Conservation (phyloP, 345 rosid genomes). For the Tarenaya hassleriana region DNA sequence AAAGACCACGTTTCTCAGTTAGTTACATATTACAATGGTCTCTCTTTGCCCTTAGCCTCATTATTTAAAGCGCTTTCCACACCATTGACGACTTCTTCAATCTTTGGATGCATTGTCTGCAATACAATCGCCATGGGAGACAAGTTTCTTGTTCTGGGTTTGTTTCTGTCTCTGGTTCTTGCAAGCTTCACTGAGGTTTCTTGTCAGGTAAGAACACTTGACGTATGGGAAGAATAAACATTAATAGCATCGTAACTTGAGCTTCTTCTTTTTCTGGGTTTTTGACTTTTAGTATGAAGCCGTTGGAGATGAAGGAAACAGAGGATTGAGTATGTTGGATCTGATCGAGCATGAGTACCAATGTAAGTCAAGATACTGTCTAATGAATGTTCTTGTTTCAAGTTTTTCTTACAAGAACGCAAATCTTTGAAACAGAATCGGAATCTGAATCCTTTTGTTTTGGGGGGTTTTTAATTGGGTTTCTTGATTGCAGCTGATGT, state of each 20-base stretch:
- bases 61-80: conserved; percentile 8
- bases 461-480: not conserved
- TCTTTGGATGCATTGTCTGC: conserved; percentile 5
- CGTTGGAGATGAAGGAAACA: conserved; percentile 20
- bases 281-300: not conserved
- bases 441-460: not conserved
- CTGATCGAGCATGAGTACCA: conserved; percentile 28
- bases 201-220: conserved; percentile 24
- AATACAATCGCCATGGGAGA: conserved; percentile 10
- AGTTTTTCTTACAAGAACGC: too few relatives aligned
- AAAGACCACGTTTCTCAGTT: conserved; percentile 25
- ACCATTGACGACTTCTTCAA: conserved; percentile 13
- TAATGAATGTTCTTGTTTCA: too few relatives aligned
- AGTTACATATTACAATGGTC: conserved; percentile 31
- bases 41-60: not conserved
- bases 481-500: conserved; percentile 16
- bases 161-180: conserved; percentile 24
- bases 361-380: conserved; percentile 7
- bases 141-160: conserved; percentile 11
- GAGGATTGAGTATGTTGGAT: conserved; percentile 22
- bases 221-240: not conserved
- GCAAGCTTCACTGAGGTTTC: conserved; percentile 23
- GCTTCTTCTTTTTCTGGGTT: not conserved
- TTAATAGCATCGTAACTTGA: not conserved
- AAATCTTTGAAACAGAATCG: not conserved